Evolutionary conservation across 768 basidiomycete genomes (phyloP).

Genomic region (Chalciporus piperatus): DNA sequence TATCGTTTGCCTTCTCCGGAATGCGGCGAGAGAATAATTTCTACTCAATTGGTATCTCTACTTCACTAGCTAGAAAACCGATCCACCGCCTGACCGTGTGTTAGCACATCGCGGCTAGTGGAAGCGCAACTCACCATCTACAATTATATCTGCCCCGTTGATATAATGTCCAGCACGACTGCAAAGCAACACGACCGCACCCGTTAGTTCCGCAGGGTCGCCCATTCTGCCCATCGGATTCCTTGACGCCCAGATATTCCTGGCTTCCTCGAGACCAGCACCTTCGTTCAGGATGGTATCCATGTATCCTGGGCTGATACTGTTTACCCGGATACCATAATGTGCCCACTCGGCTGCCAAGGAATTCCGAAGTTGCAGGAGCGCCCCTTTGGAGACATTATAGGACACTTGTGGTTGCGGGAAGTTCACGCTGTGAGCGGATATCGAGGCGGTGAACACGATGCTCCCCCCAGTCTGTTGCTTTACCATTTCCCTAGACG

Average conservation of each 20-base stretch:
- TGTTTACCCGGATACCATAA: conserved; percentile 43
- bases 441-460: conserved; percentile 43
- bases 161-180: conserved; percentile 43
- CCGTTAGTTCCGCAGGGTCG: conserved; percentile 38
- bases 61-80: conserved; percentile 15
- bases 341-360: conserved; percentile 43
- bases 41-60: neutral
- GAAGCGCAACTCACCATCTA: conserved; percentile 37
- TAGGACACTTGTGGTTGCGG: conserved; percentile 42
- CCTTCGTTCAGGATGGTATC: conserved; percentile 41
- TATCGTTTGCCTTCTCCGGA: neutral
- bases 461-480: conserved; percentile 41
- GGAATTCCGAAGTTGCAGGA: conserved; percentile 38
- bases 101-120: neutral
- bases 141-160: conserved; percentile 40
- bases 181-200: conserved; percentile 39
- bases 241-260: conserved; percentile 36
- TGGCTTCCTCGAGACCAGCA: conserved; percentile 29
- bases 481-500: conserved; percentile 39
- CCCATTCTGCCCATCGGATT: conserved; percentile 47
- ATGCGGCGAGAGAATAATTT: neutral
- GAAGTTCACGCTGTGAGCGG: conserved; percentile 40
- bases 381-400: conserved; percentile 42
- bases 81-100: conserved; percentile 16
- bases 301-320: conserved; percentile 44